Base-by-base conservation (phyloP, 2,329 filamentous ascomycete species). In the Colletotrichum plurivorum region DNA sequence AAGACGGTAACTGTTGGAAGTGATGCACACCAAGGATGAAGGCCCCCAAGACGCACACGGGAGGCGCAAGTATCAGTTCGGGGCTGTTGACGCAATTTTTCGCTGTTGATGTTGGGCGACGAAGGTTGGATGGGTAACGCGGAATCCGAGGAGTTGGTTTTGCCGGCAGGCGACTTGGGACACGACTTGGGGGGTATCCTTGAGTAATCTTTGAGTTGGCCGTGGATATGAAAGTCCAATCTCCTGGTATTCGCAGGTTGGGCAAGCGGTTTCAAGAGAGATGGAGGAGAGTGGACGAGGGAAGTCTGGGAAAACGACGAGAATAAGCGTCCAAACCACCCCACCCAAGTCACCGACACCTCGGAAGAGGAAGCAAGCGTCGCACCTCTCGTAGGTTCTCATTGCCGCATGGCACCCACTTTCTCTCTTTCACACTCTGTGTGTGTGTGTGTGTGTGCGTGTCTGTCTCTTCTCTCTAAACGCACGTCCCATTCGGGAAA, bases 381-480 rank as follows among this genome's bases (percentile, higher is more conserved):
- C 58, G 60, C 65, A 58, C 65, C 54, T 69, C 54, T 65, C 65
- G 48, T 68, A 49, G 51, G 49, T 65, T 66, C 43, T 18, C 55
- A 60, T 66, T 60, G 54, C 55, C 66, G 49, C 55, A 66, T 66
- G 54, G 62, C 66, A 53, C 61, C 54, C 39, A 31, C 36, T 59
- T 49, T 41, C 55, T 36, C 10, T 36, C 31, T 36, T 36, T 36
- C 31, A 36, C 31, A 2, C 31, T 10, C 31, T 36, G 2, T 36
- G 2, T 36, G 9, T 10, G 31, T 36, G 31, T 36, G 31, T 36
- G 8, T 36, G 31, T 36, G 8, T 36, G 27, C 9, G 2, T 36
- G 31, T 36, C 31, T 10, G 31, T 9, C 31, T 36, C 8, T 36
- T 36, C 31, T 36, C 27, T 31, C 31, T 36, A 8, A 36, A 36